These are phyloP conservation scores for Eucalyptus polyanthemos DNA, from an alignment of 345 rosid species.

Conservation along the genomic window DNA sequence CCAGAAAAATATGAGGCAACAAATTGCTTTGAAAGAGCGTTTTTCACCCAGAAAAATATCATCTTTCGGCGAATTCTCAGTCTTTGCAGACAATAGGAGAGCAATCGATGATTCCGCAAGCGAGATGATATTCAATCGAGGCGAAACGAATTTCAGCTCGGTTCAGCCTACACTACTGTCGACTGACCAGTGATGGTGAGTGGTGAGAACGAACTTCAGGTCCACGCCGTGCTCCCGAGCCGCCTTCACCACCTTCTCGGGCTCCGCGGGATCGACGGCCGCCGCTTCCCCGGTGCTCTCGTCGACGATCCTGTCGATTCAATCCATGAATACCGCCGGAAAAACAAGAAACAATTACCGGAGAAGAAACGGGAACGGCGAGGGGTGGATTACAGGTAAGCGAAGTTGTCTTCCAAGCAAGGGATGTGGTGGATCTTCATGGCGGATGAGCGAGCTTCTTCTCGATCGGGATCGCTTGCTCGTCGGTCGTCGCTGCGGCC, in stretches of 20 bases:
- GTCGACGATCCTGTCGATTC: conserved; percentile 47
- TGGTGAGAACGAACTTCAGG: conserved; percentile 72
- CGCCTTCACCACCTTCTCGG: conserved; percentile 45
- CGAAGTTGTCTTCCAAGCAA: conserved; percentile 83
- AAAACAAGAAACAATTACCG: background rate
- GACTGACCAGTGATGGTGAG: conserved; percentile 83
- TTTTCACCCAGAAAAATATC: background rate
- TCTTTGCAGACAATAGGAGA: background rate
- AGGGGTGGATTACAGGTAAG: conserved; percentile 45
- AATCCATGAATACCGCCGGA: background rate
- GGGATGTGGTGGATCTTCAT: conserved; percentile 65
- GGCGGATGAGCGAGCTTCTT: background rate
- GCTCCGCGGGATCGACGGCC: conserved; percentile 93
- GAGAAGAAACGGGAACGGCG: background rate
- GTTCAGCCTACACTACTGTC: background rate
- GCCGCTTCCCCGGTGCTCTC: conserved; percentile 79
- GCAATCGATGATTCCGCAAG: background rate
- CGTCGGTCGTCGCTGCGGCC: background rate
- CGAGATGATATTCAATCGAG: background rate
- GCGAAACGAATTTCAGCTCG: background rate
- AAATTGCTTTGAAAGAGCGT: background rate
- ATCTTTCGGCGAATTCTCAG: background rate
- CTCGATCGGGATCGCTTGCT: background rate
- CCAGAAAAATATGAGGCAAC: background rate
- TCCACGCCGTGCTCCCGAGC: conserved; percentile 32